Evolutionary conservation across 768 basidiomycete species (phyloP), one percentile per base, ranked within the genome.

Genomic region (Clavaria fumosa): DNA sequence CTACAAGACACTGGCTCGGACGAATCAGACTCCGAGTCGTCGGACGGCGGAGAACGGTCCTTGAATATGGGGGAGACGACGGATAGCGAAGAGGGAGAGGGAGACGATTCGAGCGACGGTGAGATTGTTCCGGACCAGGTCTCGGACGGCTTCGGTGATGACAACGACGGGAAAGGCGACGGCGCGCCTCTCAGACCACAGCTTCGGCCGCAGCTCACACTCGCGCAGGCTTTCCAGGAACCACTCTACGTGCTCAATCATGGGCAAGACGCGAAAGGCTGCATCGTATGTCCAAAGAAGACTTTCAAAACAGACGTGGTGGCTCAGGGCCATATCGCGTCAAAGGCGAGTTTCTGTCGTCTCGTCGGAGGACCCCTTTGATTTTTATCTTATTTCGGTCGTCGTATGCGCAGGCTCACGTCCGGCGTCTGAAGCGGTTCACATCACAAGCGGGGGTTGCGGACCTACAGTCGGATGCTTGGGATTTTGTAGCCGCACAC

Each of bases 231-330:
- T 7, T 63, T 82, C 33, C 55, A 57, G 18, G 67, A 81, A 38
- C 75, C 83, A 1, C 47, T 86, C 23, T 80, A 75, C 52, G 50
- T 69, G 45, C 56, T 75, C 23, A 67, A 72, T 3, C 43, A 69
- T 7, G 61, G 75, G 17, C 67, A 75, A 3, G 68, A 68, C 17
- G 50, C 70, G 23, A 66, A 67, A 44, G 66, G 62, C 6, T 85
- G 83, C 51, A 62, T 75, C 5, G 50, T 78, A 4, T 86, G 83
- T 53, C 80, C 77, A 7, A 74, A 72, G 26, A 86, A 81, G 50
- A 50, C 65, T n/a, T 62, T 86, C 27, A 82, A 82, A 50, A 66
- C 67, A 33, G 37, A 45, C 6, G 61, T 60, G 35, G 73, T 78
- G 71, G 58, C 67, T 23, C 56, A 63, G 40, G 54, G 67, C 10